Base-by-base conservation (phyloP, 345 rosid genomes). In the Gossypium australe region DNA sequence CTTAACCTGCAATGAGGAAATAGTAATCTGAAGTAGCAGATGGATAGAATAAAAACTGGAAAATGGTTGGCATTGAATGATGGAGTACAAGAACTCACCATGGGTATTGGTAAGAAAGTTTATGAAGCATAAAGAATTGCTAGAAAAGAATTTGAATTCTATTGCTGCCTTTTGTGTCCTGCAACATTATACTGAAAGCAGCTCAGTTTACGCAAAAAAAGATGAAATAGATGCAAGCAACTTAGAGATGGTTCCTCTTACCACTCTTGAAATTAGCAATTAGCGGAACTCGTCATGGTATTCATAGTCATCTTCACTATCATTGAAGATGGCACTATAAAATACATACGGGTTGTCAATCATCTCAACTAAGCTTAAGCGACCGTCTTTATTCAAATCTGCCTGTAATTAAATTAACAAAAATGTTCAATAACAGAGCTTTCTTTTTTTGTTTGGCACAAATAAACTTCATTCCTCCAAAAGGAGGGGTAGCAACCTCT, bases 211-310 rank as follows among this genome's bases (percentile, higher is more conserved):
- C 1, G 41, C 76, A 17, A 29, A 16, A 22, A 38, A 17, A 27
- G 8, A 59, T 4, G 14, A 13, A 22, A 24, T 13, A 14, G 12
- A 22, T 24, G 57, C 57, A 67, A 47, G 9, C 71, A 13, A 22
- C 22, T 67, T 67, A 14, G 20, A 14, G 20, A 47, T 67, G 20
- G 71, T 8, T 67, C 56, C 57, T 48, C 71, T 67, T 71, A 86
- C 89, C 68, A 74, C 48, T 27, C 47, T 45, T 52, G 29, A 74
- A 64, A 69, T 84, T 82, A 91, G 61, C 75, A 72, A 71, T 85
- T 84, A 93, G 76, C 97, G 97, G 83, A 96, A 92, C 85, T 93
- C 99, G 7, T 96, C 99, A 3, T 92, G 98, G 75, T 73, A 78
- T 61, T 80, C 80, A 76, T 90, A 88, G 38, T 82, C 84, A 75